Percentiles rank a stretch among this genome's conserved stretches.
Conservation (phyloP, 768 basidiomycete genomes). For the Kwoniella mangroviensis region DNA sequence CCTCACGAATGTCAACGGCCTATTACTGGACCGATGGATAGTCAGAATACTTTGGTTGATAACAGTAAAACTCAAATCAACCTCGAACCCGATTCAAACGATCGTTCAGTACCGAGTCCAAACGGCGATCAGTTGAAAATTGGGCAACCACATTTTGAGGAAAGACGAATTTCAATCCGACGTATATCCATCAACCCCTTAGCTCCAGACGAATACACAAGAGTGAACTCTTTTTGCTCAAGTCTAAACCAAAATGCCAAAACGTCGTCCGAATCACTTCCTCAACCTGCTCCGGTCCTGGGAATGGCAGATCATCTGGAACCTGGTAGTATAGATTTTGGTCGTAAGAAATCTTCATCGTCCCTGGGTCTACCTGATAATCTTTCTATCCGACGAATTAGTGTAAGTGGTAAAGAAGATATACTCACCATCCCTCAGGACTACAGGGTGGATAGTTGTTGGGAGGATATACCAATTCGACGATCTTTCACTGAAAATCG, state of each 20-base stretch:
- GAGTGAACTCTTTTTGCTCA: slow-evolving; percentile 35
- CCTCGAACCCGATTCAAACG: not conserved
- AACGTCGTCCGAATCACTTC: slow-evolving; percentile 2
- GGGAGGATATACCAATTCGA: not conserved
- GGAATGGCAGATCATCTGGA: not conserved
- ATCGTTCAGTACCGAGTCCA: not conserved
- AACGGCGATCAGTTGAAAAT: not conserved
- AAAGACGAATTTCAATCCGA: slow-evolving; percentile 28
- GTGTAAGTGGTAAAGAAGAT: slow-evolving; percentile 21
- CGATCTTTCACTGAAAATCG: not conserved
- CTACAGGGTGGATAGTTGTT: not conserved
- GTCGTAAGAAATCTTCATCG: not conserved
- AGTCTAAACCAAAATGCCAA: slow-evolving; percentile 13
- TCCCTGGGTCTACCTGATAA: not conserved
- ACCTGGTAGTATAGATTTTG: slow-evolving; percentile 9
- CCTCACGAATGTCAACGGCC: not conserved
- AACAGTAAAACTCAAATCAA: not conserved
- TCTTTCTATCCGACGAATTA: slow-evolving; percentile 17
- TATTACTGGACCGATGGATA: not conserved
- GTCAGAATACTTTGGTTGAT: not conserved
- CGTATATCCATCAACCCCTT: slow-evolving; percentile 28
- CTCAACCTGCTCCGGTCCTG: slow-evolving; percentile 1
- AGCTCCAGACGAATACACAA: slow-evolving; percentile 17
- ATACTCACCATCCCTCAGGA: not conserved
- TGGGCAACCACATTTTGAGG: slow-evolving; percentile 30